These are phyloP conservation scores for Rhytidiadelphus loreus DNA, from an alignment of 225 moss, liverwort and hornwort genomes.

Conservation along the genomic window DNA sequence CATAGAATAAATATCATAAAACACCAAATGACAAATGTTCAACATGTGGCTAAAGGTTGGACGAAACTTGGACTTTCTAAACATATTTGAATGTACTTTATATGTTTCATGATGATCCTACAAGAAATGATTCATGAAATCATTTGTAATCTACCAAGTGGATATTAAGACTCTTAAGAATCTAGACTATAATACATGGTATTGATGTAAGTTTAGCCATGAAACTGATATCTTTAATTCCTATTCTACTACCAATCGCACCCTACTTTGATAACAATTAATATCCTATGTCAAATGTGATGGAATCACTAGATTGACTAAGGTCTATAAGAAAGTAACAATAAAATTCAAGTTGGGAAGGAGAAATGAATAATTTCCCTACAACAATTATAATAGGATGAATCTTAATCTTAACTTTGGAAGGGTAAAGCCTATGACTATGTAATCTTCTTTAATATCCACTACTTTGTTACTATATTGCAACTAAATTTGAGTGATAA, in stretches of 20 bases:
- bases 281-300: neutral
- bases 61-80: rapidly evolving
- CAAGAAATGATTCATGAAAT: neutral
- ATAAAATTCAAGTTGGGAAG: neutral
- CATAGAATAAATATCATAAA: neutral
- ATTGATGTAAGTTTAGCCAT: neutral
- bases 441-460: neutral
- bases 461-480: neutral
- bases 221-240: neutral
- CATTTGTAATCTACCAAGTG: neutral
- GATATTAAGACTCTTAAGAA: rapidly evolving
- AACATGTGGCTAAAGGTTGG: no score
- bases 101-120: rapidly evolving
- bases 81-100: no score
- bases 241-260: rapidly evolving
- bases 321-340: neutral
- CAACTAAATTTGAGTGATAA: neutral
- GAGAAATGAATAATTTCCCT: neutral
- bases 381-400: neutral
- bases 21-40: neutral
- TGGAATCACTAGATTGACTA: no score
- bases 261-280: neutral
- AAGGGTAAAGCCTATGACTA: no score
- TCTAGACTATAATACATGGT: neutral
- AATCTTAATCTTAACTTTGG: neutral